Evolutionary conservation across 371 early-diverging fungal genomes (phyloP).

Genomic region (Nematocida sp.): DNA sequence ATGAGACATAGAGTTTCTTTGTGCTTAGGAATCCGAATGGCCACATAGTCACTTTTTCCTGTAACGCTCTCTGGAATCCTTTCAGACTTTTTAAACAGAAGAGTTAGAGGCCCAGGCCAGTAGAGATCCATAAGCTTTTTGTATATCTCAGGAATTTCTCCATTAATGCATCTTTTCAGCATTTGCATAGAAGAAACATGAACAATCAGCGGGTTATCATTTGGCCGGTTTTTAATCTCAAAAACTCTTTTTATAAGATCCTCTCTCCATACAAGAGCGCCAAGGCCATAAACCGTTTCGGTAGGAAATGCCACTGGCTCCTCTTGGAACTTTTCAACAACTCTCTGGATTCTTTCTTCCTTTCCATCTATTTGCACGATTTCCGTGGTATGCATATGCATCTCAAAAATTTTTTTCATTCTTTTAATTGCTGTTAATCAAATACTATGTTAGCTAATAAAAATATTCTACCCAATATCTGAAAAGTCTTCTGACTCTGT

Average conservation of each 20-base stretch:
- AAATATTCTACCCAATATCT: not conserved
- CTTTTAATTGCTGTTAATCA: not conserved
- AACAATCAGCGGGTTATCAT: constrained; percentile 95
- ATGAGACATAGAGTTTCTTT: constrained; percentile 83
- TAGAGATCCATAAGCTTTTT: constrained; percentile 68
- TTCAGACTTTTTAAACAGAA: constrained; percentile 75
- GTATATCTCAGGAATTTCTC: constrained; percentile 60
- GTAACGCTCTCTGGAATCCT: constrained; percentile 74
- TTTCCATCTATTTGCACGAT: constrained; percentile 23
- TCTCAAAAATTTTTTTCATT: not conserved
- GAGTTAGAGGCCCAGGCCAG: constrained; percentile 97
- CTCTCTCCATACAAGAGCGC: constrained; percentile 76
- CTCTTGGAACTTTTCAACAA: constrained; percentile 3
- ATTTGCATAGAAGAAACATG: constrained; percentile 83
- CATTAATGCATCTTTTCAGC: constrained; percentile 71
- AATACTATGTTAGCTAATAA: not conserved
- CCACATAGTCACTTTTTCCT: constrained; percentile 77
- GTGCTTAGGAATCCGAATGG: constrained; percentile 84
- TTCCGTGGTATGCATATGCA: constrained; percentile 20
- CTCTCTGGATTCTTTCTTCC: constrained; percentile 1
- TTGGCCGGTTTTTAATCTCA: constrained; percentile 82
- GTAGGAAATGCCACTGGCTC: constrained; percentile 84
- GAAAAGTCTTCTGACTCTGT: not conserved
- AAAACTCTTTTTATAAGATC: constrained; percentile 77
- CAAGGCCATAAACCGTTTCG: constrained; percentile 98